Conservation (phyloP, 148 eudicot genomes). For the Chenopodium album region DNA sequence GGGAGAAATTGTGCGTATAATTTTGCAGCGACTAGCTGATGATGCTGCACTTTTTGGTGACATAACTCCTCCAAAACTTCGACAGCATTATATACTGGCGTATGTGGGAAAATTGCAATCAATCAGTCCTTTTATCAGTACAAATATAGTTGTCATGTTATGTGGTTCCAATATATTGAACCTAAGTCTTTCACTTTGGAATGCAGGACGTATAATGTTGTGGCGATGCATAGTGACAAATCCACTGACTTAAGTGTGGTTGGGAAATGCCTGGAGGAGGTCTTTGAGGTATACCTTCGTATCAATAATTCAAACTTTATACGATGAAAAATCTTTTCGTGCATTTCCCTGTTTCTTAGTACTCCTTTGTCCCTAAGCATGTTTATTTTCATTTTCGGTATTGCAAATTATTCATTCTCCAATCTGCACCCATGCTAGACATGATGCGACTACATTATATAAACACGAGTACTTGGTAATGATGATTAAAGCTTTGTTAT, state of each 20-base stretch:
- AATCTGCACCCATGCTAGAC: neutral
- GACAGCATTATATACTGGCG: conserved; percentile 49
- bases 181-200: neutral
- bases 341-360: neutral
- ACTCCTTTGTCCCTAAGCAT: neutral
- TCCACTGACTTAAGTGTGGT: conserved; percentile 66
- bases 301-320: neutral
- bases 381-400: neutral
- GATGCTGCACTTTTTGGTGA: conserved; percentile 78
- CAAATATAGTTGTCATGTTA: neutral
- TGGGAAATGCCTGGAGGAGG: conserved; percentile 42
- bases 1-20: conserved; percentile 81
- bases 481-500: neutral
- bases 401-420: neutral
- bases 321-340: neutral
- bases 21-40: conserved; percentile 59
- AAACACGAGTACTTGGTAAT: neutral
- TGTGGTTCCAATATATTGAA: neutral
- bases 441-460: neutral
- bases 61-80: conserved; percentile 54
- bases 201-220: conserved; percentile 67
- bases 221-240: conserved; percentile 69
- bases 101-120: conserved; percentile 17
- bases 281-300: conserved; percentile 46
- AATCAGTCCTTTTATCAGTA: neutral